These are phyloP conservation scores for Tricholoma sp. DNA, from an alignment of 768 basidiomycete genomes.

Conservation along the genomic window DNA sequence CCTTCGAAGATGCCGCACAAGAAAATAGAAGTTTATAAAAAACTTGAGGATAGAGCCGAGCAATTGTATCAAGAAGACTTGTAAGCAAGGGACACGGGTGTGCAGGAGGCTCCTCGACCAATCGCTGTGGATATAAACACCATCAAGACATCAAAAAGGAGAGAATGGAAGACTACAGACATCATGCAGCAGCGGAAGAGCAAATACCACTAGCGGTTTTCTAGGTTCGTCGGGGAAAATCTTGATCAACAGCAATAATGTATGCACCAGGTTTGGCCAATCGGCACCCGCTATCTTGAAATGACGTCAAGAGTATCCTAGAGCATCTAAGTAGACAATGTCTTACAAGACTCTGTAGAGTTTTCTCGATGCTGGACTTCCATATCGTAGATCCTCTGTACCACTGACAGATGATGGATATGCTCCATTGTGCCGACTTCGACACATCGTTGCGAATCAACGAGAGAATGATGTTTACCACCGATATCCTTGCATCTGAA, in stretches of 20 bases:
- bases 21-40: slow-evolving; percentile 73
- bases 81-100: slow-evolving; percentile 42
- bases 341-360: slow-evolving; percentile 38
- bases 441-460: slow-evolving; percentile 24
- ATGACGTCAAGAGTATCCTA: not conserved
- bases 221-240: slow-evolving; percentile 44
- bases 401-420: slow-evolving; percentile 32
- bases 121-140: slow-evolving; percentile 32
- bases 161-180: slow-evolving; percentile 27
- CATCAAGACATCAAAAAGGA: not conserved
- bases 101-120: slow-evolving; percentile 49
- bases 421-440: slow-evolving; percentile 24
- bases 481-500: slow-evolving; percentile 30
- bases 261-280: slow-evolving; percentile 38
- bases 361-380: slow-evolving; percentile 36
- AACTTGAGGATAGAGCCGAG: slow-evolving; percentile 48
- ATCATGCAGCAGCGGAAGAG: slow-evolving; percentile 46
- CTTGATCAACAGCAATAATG: slow-evolving; percentile 38
- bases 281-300: slow-evolving; percentile 31
- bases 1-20: slow-evolving; percentile 63
- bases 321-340: not conserved
- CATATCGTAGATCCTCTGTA: slow-evolving; percentile 32
- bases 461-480: slow-evolving; percentile 41
- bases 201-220: slow-evolving; percentile 30
- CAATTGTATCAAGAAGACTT: slow-evolving; percentile 45